Evolutionary conservation across 2,329 filamentous ascomycete species (phyloP).

Genomic region (Colletotrichum zoysiae): DNA sequence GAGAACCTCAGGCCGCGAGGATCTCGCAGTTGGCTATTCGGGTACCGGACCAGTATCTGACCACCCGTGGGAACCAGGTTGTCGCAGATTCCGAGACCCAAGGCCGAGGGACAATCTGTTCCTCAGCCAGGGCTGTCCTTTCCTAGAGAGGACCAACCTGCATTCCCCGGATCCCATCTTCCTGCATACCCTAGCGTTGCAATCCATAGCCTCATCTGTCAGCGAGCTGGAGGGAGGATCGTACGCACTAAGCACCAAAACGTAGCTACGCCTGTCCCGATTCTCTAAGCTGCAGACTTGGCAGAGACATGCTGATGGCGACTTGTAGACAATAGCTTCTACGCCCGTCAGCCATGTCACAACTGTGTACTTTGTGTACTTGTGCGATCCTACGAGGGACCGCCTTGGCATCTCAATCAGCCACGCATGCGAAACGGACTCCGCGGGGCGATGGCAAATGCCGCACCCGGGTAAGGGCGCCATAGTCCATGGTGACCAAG

Average conservation of each 20-base stretch:
- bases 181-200: constrained; percentile 36
- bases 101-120: constrained; percentile 18
- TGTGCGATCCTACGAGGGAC: background rate
- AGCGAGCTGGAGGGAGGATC: background rate
- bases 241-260: constrained; percentile 2
- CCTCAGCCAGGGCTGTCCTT: background rate
- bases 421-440: constrained; percentile 28
- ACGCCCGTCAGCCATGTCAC: constrained; percentile 29
- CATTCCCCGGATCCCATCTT: constrained; percentile 40
- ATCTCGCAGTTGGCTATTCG: background rate
- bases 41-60: background rate
- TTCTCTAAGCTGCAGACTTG: constrained; percentile 30
- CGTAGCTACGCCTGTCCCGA: constrained; percentile 19
- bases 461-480: background rate
- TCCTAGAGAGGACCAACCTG: constrained; percentile 8
- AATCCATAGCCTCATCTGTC: constrained; percentile 20
- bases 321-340: constrained; percentile 3
- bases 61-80: constrained; percentile 16
- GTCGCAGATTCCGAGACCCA: constrained; percentile 37
- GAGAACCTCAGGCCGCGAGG: constrained; percentile 5
- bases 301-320: constrained; percentile 33
- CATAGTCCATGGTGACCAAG: constrained; percentile 13
- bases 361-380: background rate
- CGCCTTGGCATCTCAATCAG: constrained; percentile 15
- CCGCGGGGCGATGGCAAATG: background rate